Evolutionary conservation across 805 yeast genomes (phyloP).

Genomic region (Saccharomycopsis malanga): DNA sequence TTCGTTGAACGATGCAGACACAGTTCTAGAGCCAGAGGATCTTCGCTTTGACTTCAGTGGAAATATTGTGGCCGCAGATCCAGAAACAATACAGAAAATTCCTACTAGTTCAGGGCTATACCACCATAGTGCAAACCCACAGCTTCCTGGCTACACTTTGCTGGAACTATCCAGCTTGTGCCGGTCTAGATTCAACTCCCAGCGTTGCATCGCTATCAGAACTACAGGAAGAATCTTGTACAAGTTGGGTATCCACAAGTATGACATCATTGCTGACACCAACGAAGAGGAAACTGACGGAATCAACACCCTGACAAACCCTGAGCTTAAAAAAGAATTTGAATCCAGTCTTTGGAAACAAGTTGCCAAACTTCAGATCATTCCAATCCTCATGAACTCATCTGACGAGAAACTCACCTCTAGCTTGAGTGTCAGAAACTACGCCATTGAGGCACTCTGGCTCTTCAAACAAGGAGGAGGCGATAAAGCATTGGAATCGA

Average conservation of each 20-base stretch:
- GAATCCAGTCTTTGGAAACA: conserved; percentile 64
- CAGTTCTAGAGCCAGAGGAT: conserved; percentile 42
- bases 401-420: conserved; percentile 56
- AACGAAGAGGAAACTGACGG: conserved; percentile 35
- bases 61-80: conserved; percentile 53
- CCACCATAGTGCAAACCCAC: conserved; percentile 86
- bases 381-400: conserved; percentile 60
- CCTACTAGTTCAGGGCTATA: conserved; percentile 68
- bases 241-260: conserved; percentile 60
- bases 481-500: too few species aligned
- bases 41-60: conserved; percentile 88
- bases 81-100: conserved; percentile 34
- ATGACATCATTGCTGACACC: conserved; percentile 45
- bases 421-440: conserved; percentile 68
- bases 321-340: conserved; percentile 34
- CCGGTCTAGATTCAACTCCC: conserved; percentile 75
- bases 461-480: conserved; percentile 52
- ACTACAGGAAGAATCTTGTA: conserved; percentile 82
- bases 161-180: conserved; percentile 73
- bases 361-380: conserved; percentile 51
- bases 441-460: conserved; percentile 90
- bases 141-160: conserved; percentile 86
- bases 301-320: conserved; percentile 32
- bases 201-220: conserved; percentile 78
- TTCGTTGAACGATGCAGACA: conserved; percentile 33